These are phyloP conservation scores for Penicillium antarcticum DNA, from an alignment of 495 filamentous ascomycete genomes.

Conservation along the genomic window DNA sequence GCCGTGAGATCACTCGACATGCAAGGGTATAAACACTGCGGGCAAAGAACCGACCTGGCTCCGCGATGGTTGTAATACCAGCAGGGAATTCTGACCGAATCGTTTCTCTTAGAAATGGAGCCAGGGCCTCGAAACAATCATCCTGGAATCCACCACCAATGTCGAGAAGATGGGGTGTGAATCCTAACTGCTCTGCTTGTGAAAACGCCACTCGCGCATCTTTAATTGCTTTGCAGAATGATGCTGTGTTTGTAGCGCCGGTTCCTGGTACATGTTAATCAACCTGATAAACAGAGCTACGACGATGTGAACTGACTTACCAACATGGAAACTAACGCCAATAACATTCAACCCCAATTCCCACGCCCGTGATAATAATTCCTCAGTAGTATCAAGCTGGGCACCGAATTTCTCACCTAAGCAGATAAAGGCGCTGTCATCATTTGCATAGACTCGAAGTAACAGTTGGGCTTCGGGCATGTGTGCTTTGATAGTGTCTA, in stretches of 20 bases:
- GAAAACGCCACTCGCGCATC: conserved; percentile 22
- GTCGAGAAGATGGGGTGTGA: conserved; percentile 20
- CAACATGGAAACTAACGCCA: conserved; percentile 37
- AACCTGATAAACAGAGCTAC: background rate
- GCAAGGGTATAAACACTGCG: conserved; percentile 24
- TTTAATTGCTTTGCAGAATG: conserved; percentile 24
- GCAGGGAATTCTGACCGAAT: conserved; percentile 13
- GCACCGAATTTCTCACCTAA: conserved; percentile 34
- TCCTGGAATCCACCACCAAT: conserved; percentile 34
- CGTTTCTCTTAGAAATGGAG: conserved; percentile 4
- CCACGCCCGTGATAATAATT: conserved; percentile 18
- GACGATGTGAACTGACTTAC: conserved; percentile 8
- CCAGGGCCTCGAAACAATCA: conserved; percentile 19
- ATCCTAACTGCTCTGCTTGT: conserved; percentile 12
- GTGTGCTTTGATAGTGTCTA: conserved; percentile 26
- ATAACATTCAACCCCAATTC: conserved; percentile 25
- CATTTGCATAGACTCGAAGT: conserved; percentile 29
- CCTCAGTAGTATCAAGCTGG: conserved; percentile 11
- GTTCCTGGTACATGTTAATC: conserved; percentile 13
- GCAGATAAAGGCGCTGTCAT: conserved; percentile 17
- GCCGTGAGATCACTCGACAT: conserved; percentile 27
- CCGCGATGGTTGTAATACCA: conserved; percentile 22
- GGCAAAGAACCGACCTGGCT: conserved; percentile 32
- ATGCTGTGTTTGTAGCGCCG: conserved; percentile 16
- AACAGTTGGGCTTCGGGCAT: conserved; percentile 24